Evolutionary conservation across 2,329 filamentous ascomycete species (phyloP).

Genomic region (Drechmeria coniospora): DNA sequence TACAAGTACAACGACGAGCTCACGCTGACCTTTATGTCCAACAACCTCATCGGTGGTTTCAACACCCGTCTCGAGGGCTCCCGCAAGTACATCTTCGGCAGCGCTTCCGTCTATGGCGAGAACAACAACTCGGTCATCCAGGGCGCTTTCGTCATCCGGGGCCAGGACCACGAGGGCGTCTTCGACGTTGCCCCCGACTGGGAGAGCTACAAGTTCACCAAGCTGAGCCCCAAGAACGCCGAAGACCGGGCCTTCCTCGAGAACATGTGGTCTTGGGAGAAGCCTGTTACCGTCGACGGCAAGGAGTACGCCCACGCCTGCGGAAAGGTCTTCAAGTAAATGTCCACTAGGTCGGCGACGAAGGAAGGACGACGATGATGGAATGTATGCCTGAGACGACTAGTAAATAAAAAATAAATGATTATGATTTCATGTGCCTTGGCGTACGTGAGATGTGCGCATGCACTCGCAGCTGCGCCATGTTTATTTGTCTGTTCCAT

Average conservation of each 20-base stretch:
- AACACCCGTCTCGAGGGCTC: slow-evolving; percentile 92
- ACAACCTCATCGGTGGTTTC: slow-evolving; percentile 97
- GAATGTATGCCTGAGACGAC: no score
- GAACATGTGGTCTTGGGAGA: slow-evolving; percentile 85
- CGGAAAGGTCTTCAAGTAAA: slow-evolving; percentile 99
- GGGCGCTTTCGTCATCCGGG: slow-evolving; percentile 90
- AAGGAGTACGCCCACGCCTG: slow-evolving; percentile 82
- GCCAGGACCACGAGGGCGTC: slow-evolving; percentile 69
- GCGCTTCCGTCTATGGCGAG: slow-evolving; percentile 73
- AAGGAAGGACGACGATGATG: slow-evolving; percentile 13
- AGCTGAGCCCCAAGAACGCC: slow-evolving; percentile 77
- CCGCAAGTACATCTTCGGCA: slow-evolving; percentile 96
- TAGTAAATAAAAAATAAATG: slow-evolving; percentile 13
- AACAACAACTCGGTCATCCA: slow-evolving; percentile 82
- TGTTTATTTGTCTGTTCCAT: neutral
- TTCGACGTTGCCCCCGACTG: slow-evolving; percentile 96
- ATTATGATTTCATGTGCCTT: no score
- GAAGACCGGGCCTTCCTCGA: slow-evolving; percentile 80
- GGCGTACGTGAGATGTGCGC: no score
- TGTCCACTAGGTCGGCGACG: slow-evolving; percentile 7
- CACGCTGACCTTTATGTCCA: slow-evolving; percentile 95
- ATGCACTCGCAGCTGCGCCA: neutral
- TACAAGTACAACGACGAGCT: slow-evolving; percentile 99
- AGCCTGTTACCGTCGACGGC: slow-evolving; percentile 61
- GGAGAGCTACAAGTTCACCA: slow-evolving; percentile 92